phyloP scores from a whole-genome alignment of 176 grass and related monocot species.

The Typha latifolia region DNA sequence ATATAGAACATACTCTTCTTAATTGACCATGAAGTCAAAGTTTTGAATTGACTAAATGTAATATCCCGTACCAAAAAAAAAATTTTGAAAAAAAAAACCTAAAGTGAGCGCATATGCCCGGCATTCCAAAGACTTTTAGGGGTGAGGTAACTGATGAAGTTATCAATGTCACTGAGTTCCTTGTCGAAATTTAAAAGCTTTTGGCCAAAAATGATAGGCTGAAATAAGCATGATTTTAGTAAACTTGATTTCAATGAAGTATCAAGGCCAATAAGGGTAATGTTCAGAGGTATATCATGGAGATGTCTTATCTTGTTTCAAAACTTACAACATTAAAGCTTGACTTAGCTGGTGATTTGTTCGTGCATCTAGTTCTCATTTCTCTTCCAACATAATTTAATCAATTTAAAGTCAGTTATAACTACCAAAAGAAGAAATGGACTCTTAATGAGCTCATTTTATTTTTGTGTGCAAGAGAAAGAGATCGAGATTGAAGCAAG shows the following conservation, averaged over 20 bases:
- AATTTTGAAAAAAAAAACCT: no score
- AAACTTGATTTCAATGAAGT: not conserved
- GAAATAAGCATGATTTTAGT: not conserved
- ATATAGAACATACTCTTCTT: no score
- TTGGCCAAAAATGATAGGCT: not conserved
- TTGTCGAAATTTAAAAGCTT: not conserved
- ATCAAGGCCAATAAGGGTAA: not conserved
- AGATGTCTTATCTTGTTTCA: constrained; percentile 2
- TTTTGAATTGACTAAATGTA: no score
- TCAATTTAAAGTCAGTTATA: not conserved
- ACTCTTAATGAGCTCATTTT: not conserved
- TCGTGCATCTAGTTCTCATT: not conserved
- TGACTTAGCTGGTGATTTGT: not conserved
- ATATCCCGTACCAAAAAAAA: no score
- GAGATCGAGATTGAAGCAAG: not conserved
- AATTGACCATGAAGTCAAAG: no score
- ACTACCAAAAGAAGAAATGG: not conserved
- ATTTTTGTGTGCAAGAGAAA: not conserved
- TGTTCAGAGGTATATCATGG: not conserved
- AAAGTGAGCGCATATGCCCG: no score
- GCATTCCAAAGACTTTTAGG: not conserved
- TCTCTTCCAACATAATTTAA: not conserved
- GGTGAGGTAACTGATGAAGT: not conserved
- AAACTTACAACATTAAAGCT: not conserved
- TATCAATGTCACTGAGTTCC: not conserved